Base-by-base conservation (phyloP, 306 rosid species). In the Sophora flavescens region DNA sequence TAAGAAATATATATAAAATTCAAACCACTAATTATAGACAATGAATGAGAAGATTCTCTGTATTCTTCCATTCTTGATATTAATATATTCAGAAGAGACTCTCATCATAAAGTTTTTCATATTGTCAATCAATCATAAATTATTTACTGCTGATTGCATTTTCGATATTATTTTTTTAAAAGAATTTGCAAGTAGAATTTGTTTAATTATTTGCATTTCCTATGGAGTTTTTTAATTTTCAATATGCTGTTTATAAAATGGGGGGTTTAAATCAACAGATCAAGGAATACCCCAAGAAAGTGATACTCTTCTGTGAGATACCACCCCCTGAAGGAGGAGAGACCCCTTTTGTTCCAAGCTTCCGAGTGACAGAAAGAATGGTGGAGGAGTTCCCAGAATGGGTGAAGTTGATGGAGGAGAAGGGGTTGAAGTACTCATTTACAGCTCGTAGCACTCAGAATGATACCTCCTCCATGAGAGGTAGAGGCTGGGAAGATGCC, bases 261-360 rank as follows among this genome's bases (percentile, higher is more conserved):
- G 80, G 6, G 11, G 44, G 6, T 36, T 52, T 6, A 6, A 63
- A 66, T 67, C n/a, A 69, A 5, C 84, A 89, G 96, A 78, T 93
- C 4, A 89, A 88, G 84, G 96, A 91, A 63, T 80, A 6, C 74
- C 98, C 96, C 0, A 79, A 87, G 74, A 82, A 79, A 74, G 80
- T 93, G 17, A 78, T 86, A 54, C 80, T 91, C 18, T 93, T 82
- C 72, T 91, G 96, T 64, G 98, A 93, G 86, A 84, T 84, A 72
- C 95, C 96, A 6, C 95, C 96, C 4, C 95, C 95, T 0, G 90
- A 91, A 82, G 98, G 98, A 14, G 96, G 98, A 81, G 77, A 91
- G 68, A 93, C 98, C 3, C 96, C 96, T 1, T 74, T 93, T 63
- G 96, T 93, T 75, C 96, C 96, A 17, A 91, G 98, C 76, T 93